Evolutionary conservation across 2,329 filamentous ascomycete genomes (phyloP).

Genomic region (Botrytis sinoallii): DNA sequence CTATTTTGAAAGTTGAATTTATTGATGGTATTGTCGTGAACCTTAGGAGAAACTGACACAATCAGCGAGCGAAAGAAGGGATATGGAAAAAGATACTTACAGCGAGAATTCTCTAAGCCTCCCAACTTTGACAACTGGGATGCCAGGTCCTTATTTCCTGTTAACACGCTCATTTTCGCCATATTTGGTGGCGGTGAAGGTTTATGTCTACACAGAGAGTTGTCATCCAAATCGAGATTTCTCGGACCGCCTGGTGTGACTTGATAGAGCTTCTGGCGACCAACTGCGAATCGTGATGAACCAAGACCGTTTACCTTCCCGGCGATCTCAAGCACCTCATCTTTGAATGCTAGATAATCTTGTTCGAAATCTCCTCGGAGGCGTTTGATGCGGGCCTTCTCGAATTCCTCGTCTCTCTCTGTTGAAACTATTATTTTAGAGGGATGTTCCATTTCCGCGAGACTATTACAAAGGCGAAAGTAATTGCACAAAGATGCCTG

Average conservation of each 20-base stretch:
- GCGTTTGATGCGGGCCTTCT: slow-evolving; percentile 1
- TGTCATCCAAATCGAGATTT: slow-evolving; percentile 9
- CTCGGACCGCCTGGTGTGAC: slow-evolving; percentile 6
- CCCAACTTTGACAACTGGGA: neutral
- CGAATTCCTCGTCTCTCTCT: neutral
- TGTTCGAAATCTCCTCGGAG: neutral
- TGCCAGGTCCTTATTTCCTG: neutral
- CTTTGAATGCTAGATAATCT: neutral
- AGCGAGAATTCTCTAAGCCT: neutral
- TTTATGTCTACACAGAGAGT: slow-evolving; percentile 1
- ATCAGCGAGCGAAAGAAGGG: neutral
- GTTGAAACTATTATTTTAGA: neutral
- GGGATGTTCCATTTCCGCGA: neutral
- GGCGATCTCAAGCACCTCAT: neutral
- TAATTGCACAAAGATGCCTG: neutral
- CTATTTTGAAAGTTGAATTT: neutral
- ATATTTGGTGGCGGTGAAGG: neutral
- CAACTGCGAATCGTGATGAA: neutral
- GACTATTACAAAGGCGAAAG: neutral
- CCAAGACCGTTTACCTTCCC: slow-evolving; percentile 5
- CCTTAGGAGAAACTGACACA: neutral
- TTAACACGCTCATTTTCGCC: neutral
- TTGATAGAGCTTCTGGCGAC: neutral
- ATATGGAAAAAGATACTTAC: neutral
- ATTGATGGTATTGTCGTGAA: neutral